phyloP scores from a whole-genome alignment of 495 filamentous ascomycete species.

The Chaetomium fimeti region DNA sequence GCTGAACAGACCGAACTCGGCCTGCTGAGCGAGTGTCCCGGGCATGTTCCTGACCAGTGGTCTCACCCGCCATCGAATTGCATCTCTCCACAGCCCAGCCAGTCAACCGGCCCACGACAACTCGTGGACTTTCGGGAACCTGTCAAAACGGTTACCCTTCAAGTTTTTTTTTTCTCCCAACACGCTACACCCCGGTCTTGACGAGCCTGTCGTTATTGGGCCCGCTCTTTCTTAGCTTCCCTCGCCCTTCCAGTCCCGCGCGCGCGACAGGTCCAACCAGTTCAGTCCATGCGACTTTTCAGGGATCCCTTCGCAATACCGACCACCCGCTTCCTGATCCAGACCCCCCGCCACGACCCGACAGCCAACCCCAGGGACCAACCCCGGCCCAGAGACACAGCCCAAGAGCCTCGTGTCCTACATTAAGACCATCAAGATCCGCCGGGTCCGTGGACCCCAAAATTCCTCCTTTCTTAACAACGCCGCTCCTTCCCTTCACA shows the following conservation, averaged over 20 bases:
- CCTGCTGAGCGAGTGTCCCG: not conserved
- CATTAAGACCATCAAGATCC: slow-evolving; percentile 17
- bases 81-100: not conserved
- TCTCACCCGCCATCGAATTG: not conserved
- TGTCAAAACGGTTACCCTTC: not conserved
- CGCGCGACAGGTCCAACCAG: not conserved
- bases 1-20: not conserved
- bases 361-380: slow-evolving; percentile 19
- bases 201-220: too few species aligned
- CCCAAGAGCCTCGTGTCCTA: slow-evolving; percentile 13
- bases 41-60: slow-evolving; percentile 13
- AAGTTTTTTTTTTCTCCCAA: not conserved
- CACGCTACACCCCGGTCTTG: not conserved
- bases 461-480: slow-evolving; percentile 15
- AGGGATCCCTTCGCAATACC: slow-evolving; percentile 14
- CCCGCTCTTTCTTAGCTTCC: not conserved
- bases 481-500: slow-evolving; percentile 9
- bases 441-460: slow-evolving; percentile 25
- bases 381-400: slow-evolving; percentile 14
- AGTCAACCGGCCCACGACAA: not conserved
- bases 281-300: slow-evolving; percentile 3
- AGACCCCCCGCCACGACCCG: slow-evolving; percentile 25
- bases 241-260: not conserved
- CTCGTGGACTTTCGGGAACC: not conserved
- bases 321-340: slow-evolving; percentile 16